Base-by-base conservation (phyloP, 225 moss, liverwort and hornwort genomes). In the Neckera pumila region DNA sequence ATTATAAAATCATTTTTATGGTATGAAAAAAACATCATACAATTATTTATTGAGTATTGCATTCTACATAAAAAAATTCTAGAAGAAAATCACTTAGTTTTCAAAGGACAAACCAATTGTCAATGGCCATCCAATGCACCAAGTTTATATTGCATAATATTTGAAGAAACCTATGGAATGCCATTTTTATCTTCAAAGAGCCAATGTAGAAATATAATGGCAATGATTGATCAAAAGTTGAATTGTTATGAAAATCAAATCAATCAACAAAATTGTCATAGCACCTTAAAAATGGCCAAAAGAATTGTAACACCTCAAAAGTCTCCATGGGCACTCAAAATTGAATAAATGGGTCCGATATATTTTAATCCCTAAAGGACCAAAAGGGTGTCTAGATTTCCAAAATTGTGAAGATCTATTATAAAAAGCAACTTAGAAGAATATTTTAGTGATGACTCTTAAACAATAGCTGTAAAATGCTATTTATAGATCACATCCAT, bases 261-360 rank as follows among this genome's bases (percentile, higher is more conserved):
- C 18, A 34, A 22, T 76, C 8, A 76, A 20, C 3, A 34, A 34
- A 51, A 34, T 51, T 34, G 5, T 34, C 9, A 76, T 21, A 20
- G 21, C 34, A 76, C 34, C 51, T 51, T 51, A 51, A 76, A 51
- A 51, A 20, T 49, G 12, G 10, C 33, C 20, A 33, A 49, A 47
- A 12, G 4, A 45, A 76, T 34, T 51, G 21, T 53, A 5, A 34
- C 34, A 76, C 14, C 4, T 34, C 22, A 34, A 51, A 73, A 73
- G 6, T 43, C 28, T 10, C 0, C 0, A 5, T 3, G 1, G 10
- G 4, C 7, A 56, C 2, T 38, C 11, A n/a, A 57, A 54, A 78
- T 78, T n/a, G 15, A 10, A 15, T 34, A 23, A 22, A 78, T 56
- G 6, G 17, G 1, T 57, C 18, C 2, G 59, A 5, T 40, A 2